Evolutionary conservation across 1,284 basidiomycete species (phyloP), one percentile per base, ranked within the genome.

Genomic region (Naganishia sp.): DNA sequence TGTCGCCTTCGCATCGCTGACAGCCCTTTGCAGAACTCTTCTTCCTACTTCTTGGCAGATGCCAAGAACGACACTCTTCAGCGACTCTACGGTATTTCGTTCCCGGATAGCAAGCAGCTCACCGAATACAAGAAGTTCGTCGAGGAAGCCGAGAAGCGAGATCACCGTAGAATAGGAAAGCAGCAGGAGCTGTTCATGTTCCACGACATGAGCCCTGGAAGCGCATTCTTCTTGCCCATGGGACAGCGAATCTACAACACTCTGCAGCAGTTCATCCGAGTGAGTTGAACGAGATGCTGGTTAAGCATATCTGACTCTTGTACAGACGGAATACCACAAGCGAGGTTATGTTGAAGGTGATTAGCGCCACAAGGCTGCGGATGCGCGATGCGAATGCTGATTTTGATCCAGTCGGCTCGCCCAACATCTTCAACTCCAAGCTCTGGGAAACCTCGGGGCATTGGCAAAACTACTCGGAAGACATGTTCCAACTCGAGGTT

Each of bases 101-200:
- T 99, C 87, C 96, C 96, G 0, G 95, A 98, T 82, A 90, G 91
- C 80, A 97, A 97, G 81, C 92, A 95, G 78, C 84, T 99, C 76
- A 83, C 87, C 25, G 96, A 98, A 73, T 94, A 99, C 86, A 99
- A 99, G 83, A 87, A 86, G 55, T 98, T 97, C 84, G 84, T 99
- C 67, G 91, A 88, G 59, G 95, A 99, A 80, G 96, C 96, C 53
- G 94, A 95, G 21, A 97, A 93, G 81, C 88, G 96, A 10, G 96
- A 99, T 80, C 96, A 99, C 78, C 84, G 96, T 63, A 94, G 93
- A 82, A 96, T 97, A 70, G 94, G 90, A 67, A 92, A 88, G 81
- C 94, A 98, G 72, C 94, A 97, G 84, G 96, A 99, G 75, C 83
- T 99, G 23, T 99, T 94, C 85, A 94, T 98, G 84, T 99, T 99